phyloP scores from a whole-genome alignment of 176 grass and related monocot species.

The Ananas comosus region DNA sequence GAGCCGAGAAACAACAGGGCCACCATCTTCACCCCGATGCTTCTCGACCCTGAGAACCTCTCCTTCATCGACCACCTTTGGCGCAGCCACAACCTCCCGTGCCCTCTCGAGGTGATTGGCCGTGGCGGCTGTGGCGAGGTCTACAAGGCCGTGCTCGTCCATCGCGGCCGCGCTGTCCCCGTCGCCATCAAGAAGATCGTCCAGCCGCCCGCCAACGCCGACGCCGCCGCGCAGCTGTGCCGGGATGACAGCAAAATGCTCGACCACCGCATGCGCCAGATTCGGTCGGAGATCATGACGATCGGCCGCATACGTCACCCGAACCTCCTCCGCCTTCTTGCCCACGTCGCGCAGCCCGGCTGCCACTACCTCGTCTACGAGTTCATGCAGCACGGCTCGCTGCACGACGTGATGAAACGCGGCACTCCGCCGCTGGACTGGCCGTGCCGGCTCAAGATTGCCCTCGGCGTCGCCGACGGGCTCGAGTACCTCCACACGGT shows the following conservation, averaged over 20 bases:
- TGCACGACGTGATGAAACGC: slow-evolving; percentile 32
- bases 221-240: slow-evolving; percentile 1
- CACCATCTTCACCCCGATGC: no score
- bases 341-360: slow-evolving; percentile 50
- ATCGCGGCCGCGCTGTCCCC: slow-evolving; percentile 16
- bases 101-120: slow-evolving; percentile 44
- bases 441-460: slow-evolving; percentile 45
- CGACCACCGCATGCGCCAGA: slow-evolving; percentile 53
- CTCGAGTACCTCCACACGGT: slow-evolving; percentile 72
- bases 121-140: slow-evolving; percentile 81
- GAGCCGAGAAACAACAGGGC: no score
- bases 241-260: slow-evolving; percentile 51
- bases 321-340: slow-evolving; percentile 63
- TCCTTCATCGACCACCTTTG: no score
- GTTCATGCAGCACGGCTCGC: slow-evolving; percentile 78
- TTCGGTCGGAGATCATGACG: slow-evolving; percentile 80
- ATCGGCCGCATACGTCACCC: slow-evolving; percentile 73
- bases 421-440: slow-evolving; percentile 25
- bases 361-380: slow-evolving; percentile 88
- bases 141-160: slow-evolving; percentile 44
- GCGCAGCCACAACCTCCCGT: no score
- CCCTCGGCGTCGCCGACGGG: slow-evolving; percentile 55
- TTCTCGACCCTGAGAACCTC: no score
- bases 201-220: not conserved
- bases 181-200: slow-evolving; percentile 81